phyloP scores from a whole-genome alignment of 2,329 filamentous ascomycete species.

The Ophiostoma sp. region DNA sequence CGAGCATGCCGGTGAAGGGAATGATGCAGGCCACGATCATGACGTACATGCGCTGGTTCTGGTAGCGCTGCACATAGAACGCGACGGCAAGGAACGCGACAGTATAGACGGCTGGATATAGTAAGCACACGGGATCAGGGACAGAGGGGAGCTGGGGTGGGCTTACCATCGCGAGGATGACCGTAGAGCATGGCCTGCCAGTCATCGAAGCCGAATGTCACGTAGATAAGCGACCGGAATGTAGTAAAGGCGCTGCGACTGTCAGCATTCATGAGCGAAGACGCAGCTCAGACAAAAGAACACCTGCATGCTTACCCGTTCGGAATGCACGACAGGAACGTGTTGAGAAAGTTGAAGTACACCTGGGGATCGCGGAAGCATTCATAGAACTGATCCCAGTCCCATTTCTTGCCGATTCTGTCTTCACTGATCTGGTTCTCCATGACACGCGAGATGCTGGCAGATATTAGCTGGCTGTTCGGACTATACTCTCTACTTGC shows the following conservation, averaged over 20 bases:
- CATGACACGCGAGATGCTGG: conserved; percentile 1
- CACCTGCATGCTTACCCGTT: neutral
- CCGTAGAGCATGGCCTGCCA: neutral
- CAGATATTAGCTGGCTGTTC: neutral
- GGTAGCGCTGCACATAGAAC: neutral
- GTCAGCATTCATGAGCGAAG: no score
- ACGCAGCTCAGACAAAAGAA: no score
- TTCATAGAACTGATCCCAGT: neutral
- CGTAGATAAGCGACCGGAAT: neutral
- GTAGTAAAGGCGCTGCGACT: neutral
- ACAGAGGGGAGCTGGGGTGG: no score
- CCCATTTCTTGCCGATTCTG: neutral
- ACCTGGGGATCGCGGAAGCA: conserved; percentile 3
- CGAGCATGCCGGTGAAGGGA: neutral
- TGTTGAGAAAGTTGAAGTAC: neutral
- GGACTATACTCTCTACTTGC: neutral
- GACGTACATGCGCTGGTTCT: conserved; percentile 1
- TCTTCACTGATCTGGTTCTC: neutral
- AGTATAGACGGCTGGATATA: neutral
- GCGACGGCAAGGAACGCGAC: neutral
- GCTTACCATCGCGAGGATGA: neutral
- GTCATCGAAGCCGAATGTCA: neutral
- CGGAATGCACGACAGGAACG: neutral
- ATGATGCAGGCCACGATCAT: conserved; percentile 1
- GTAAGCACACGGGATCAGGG: no score